A percentile compares a stretch with the other conserved stretches of the same genome.
Evolutionary conservation across 257 asterid species (phyloP).

Genomic region (Ocimum tenuiflorum): DNA sequence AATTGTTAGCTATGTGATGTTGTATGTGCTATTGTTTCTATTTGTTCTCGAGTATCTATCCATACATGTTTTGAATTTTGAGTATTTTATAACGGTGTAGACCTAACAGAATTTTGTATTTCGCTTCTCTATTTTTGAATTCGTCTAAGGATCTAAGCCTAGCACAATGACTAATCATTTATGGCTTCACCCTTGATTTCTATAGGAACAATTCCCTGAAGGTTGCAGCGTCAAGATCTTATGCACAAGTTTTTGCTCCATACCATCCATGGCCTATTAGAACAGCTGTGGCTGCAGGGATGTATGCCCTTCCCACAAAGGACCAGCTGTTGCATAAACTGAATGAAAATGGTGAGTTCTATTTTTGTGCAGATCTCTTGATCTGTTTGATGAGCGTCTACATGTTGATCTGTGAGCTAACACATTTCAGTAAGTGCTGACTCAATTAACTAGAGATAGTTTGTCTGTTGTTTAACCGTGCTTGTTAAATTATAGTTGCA

Average conservation of each 20-base stretch:
- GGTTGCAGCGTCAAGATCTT: constrained; percentile 85
- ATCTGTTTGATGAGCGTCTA: background rate
- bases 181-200: constrained; percentile 7
- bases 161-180: background rate
- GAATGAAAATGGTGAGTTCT: constrained; percentile 77
- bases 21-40: background rate
- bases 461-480: background rate
- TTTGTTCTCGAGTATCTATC: background rate
- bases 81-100: background rate
- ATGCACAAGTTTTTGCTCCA: constrained; percentile 84
- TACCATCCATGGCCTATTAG: constrained; percentile 88
- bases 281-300: constrained; percentile 83
- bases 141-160: background rate
- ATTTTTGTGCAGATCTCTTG: constrained; percentile 2
- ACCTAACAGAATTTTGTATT: background rate
- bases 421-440: background rate
- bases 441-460: background rate
- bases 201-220: constrained; percentile 63
- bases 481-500: too few relatives aligned
- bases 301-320: constrained; percentile 90
- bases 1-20: constrained; percentile 1
- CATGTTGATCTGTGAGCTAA: background rate
- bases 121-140: background rate
- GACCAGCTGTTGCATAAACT: constrained; percentile 71
- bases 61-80: background rate